These are phyloP conservation scores for Lipomyces starkeyi DNA, from an alignment of 805 yeast species.

Conservation along the genomic window DNA sequence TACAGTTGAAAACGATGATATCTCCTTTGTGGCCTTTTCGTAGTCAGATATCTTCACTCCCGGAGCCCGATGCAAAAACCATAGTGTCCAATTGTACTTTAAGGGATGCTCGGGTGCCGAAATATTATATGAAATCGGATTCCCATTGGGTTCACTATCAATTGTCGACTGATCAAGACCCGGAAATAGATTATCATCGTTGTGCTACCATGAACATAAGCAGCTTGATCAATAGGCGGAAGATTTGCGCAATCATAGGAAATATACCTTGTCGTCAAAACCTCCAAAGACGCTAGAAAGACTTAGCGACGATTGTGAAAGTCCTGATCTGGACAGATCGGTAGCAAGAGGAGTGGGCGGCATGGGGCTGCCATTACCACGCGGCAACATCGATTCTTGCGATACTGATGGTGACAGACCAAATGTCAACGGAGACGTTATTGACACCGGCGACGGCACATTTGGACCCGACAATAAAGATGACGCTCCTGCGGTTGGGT, in stretches of 20 bases:
- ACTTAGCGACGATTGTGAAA: slow-evolving; percentile 12
- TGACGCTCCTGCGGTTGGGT: slow-evolving; percentile 14
- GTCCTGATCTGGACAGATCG: slow-evolving; percentile 9
- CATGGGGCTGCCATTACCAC: slow-evolving; percentile 2
- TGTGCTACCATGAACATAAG: slow-evolving; percentile 9
- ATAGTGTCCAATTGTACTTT: slow-evolving; percentile 89
- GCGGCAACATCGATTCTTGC: slow-evolving; percentile 17
- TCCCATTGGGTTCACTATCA: neutral
- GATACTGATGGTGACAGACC: slow-evolving; percentile 10
- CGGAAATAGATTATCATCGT: slow-evolving; percentile 16
- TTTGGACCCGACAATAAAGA: slow-evolving; percentile 17
- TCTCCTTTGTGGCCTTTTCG: slow-evolving; percentile 90
- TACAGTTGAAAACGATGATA: slow-evolving; percentile 77
- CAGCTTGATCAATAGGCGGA: neutral
- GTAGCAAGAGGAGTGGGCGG: slow-evolving; percentile 9
- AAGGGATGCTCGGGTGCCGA: slow-evolving; percentile 66
- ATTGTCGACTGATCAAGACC: slow-evolving; percentile 9
- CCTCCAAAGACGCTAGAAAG: slow-evolving; percentile 12
- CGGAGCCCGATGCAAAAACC: slow-evolving; percentile 93
- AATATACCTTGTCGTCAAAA: slow-evolving; percentile 17
- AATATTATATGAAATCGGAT: neutral
- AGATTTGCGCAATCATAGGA: neutral
- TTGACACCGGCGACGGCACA: slow-evolving; percentile 7
- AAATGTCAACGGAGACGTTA: slow-evolving; percentile 12
- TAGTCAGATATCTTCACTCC: slow-evolving; percentile 71